A percentile compares a stretch with the other conserved stretches of the same genome.
phyloP scores from a whole-genome alignment of 352 stramenopile species.

The Globisporangium irregulare region DNA sequence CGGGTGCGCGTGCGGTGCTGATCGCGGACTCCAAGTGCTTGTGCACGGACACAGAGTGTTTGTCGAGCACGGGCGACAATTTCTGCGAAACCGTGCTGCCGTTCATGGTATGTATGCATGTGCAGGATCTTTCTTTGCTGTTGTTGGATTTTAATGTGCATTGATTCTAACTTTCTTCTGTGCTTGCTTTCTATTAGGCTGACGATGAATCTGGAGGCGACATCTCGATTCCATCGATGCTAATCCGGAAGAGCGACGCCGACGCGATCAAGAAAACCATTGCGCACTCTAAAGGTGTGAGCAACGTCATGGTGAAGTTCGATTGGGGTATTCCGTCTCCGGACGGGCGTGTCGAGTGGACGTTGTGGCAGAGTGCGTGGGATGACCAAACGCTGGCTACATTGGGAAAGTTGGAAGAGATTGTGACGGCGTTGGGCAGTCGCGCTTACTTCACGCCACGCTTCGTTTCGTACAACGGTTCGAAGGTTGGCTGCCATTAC shows the following conservation, averaged over 20 bases:
- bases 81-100: conserved; percentile 88
- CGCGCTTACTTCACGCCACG: conserved; percentile 95
- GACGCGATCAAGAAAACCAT: conserved; percentile 91
- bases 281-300: conserved; percentile 77
- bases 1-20: conserved; percentile 91
- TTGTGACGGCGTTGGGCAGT: conserved; percentile 84
- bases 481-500: conserved; percentile 89
- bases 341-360: conserved; percentile 96
- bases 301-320: conserved; percentile 94
- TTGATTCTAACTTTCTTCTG: conserved; percentile 3
- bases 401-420: conserved; percentile 81
- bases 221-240: conserved; percentile 96
- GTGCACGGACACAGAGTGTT: conserved; percentile 84
- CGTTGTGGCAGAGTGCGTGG: conserved; percentile 94
- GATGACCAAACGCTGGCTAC: conserved; percentile 83
- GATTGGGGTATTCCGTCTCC: conserved; percentile 93
- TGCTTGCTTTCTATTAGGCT: conserved; percentile 38
- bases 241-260: conserved; percentile 94
- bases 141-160: neutral
- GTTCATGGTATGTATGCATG: conserved; percentile 52
- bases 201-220: conserved; percentile 96
- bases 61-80: conserved; percentile 68
- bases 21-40: conserved; percentile 97
- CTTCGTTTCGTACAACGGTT: conserved; percentile 96
- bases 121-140: neutral